These are phyloP conservation scores for Thalassiosira hispida DNA, from an alignment of 352 stramenopile genomes.

Conservation along the genomic window DNA sequence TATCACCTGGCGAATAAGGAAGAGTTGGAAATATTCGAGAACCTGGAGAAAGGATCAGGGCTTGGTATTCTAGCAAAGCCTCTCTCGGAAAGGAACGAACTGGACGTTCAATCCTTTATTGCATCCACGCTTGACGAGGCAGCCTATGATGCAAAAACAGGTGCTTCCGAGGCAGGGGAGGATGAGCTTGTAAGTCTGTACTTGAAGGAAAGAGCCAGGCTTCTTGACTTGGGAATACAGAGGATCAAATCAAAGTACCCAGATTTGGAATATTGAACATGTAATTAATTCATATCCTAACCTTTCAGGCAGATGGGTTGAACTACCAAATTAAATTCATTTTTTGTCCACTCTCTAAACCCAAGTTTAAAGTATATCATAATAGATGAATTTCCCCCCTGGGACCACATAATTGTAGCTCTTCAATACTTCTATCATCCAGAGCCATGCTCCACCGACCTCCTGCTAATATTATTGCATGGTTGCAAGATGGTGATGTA, in stretches of 20 bases:
- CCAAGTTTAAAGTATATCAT: neutral
- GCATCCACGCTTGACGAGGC: conserved; percentile 63
- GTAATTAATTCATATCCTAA: conserved; percentile 4
- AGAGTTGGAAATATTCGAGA: conserved; percentile 58
- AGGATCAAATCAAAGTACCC: conserved; percentile 54
- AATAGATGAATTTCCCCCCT: no score
- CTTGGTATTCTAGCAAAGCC: conserved; percentile 49
- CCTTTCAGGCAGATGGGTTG: neutral
- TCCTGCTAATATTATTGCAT: no score
- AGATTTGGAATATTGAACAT: conserved; percentile 53
- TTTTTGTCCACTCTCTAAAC: neutral
- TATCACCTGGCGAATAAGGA: conserved; percentile 56
- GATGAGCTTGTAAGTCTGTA: conserved; percentile 46
- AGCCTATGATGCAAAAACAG: conserved; percentile 53
- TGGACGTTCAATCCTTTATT: conserved; percentile 75
- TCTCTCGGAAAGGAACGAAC: conserved; percentile 70
- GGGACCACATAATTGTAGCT: no score
- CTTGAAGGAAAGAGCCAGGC: conserved; percentile 54
- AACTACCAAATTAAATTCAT: neutral
- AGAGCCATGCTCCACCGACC: no score
- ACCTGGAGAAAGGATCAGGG: conserved; percentile 37
- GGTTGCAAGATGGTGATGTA: no score
- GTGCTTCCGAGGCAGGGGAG: conserved; percentile 43
- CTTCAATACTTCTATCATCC: no score
- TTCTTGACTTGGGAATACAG: conserved; percentile 55